phyloP scores from a whole-genome alignment of 768 basidiomycete species.

The Tricholoma sp. region DNA sequence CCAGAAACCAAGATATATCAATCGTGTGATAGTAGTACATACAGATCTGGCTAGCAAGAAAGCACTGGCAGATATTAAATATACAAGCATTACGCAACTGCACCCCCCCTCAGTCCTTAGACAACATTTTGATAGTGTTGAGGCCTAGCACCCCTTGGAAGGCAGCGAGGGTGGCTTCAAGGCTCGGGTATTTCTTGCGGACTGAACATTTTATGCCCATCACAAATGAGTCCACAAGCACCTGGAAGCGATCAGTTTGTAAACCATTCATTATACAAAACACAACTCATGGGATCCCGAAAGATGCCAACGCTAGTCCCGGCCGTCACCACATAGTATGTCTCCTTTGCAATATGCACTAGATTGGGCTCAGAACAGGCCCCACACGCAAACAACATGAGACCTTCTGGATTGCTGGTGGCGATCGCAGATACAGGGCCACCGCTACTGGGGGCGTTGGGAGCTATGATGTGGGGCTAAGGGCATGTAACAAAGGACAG shows the following conservation, averaged over 20 bases:
- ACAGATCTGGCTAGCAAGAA: background rate
- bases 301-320: background rate
- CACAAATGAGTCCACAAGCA: background rate
- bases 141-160: background rate
- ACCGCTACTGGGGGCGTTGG: too few species aligned
- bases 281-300: background rate
- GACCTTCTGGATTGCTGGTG: background rate
- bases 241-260: background rate
- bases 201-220: background rate
- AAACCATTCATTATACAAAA: background rate
- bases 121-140: background rate
- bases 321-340: background rate
- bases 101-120: background rate
- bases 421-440: background rate
- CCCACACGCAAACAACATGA: background rate
- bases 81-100: background rate
- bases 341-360: background rate
- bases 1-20: background rate
- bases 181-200: background rate
- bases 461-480: too few species aligned
- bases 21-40: background rate
- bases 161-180: background rate
- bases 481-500: background rate
- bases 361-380: background rate
- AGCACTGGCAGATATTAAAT: background rate